phyloP scores from a whole-genome alignment of 116 monocot genomes.

The Trichopus zeylanicus region DNA sequence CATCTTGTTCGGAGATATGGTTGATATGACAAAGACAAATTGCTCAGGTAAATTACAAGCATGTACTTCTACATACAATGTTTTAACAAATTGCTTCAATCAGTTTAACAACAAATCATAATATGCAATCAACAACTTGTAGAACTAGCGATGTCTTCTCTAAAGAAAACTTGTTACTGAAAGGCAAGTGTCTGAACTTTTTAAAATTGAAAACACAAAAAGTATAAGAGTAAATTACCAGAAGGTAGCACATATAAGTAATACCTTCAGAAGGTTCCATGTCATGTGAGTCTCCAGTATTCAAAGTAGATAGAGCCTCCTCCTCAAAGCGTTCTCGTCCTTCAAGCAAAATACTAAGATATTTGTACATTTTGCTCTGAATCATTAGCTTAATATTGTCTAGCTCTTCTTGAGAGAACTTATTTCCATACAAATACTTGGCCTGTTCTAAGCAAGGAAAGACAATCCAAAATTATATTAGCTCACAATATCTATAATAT shows the following conservation, averaged over 20 bases:
- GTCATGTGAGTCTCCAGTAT: slow-evolving; percentile 10
- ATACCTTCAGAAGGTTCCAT: slow-evolving; percentile 22
- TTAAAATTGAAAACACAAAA: not conserved
- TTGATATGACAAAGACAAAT: too few relatives aligned
- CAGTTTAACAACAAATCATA: too few relatives aligned
- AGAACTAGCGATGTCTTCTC: too few relatives aligned
- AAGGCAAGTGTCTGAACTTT: not conserved
- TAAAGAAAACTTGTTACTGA: too few relatives aligned
- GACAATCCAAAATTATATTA: not conserved
- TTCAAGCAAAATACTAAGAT: slow-evolving; percentile 86
- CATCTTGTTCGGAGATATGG: too few relatives aligned
- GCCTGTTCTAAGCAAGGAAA: slow-evolving; percentile 38
- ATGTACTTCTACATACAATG: too few relatives aligned
- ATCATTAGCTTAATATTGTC: slow-evolving; percentile 87
- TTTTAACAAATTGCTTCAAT: too few relatives aligned
- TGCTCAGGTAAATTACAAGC: too few relatives aligned
- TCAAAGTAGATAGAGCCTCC: slow-evolving; percentile 43
- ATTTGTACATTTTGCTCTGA: slow-evolving; percentile 96
- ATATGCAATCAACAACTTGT: too few relatives aligned
- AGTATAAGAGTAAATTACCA: not conserved
- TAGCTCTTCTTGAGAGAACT: slow-evolving; percentile 67
- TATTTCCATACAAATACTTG: slow-evolving; percentile 75
- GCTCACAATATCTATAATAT: not conserved
- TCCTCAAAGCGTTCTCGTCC: slow-evolving; percentile 95
- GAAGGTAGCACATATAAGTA: not conserved